Percentiles rank a stretch among this genome's conserved stretches.
Conservation (phyloP, 352 stramenopile genomes). For the Pythium vanterpoolii region DNA sequence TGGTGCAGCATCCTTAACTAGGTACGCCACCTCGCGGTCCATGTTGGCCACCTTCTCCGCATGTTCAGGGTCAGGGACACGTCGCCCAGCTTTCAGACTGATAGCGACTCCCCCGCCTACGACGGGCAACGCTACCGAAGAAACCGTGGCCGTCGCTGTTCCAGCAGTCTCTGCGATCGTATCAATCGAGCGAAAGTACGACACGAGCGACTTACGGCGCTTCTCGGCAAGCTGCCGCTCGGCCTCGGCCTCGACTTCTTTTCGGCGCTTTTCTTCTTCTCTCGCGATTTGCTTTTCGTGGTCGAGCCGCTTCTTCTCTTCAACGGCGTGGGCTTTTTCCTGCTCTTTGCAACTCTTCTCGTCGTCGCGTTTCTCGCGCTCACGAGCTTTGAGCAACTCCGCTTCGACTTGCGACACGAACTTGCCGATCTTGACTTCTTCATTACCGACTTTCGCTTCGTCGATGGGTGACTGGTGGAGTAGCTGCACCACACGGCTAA, state of each 20-base stretch:
- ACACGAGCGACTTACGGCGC: conserved; percentile 59
- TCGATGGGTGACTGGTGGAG: conserved; percentile 66
- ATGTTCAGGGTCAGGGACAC: neutral
- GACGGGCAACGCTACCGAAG: no score
- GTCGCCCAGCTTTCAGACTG: neutral
- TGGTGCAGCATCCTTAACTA: conserved; percentile 12
- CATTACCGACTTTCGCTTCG: conserved; percentile 72
- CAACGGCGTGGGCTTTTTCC: conserved; percentile 42
- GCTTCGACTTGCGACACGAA: conserved; percentile 64
- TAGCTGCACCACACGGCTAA: conserved; percentile 63
- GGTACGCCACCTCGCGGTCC: conserved; percentile 37
- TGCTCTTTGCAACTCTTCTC: conserved; percentile 50
- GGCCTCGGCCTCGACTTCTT: conserved; percentile 44
- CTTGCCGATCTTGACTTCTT: conserved; percentile 79
- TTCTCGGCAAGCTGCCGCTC: conserved; percentile 48
- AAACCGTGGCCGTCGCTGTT: neutral
- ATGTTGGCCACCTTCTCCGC: conserved; percentile 46
- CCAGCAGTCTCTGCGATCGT: conserved; percentile 5
- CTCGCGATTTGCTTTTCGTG: conserved; percentile 58
- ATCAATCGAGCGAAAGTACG: conserved; percentile 59
- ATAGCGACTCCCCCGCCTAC: neutral
- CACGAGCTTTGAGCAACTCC: conserved; percentile 55
- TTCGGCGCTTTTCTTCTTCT: conserved; percentile 59
- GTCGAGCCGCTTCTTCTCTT: conserved; percentile 60
- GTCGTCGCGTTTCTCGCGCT: conserved; percentile 29